Base-by-base conservation (phyloP, 2,329 filamentous ascomycete species). In the Fusarium falciforme region DNA sequence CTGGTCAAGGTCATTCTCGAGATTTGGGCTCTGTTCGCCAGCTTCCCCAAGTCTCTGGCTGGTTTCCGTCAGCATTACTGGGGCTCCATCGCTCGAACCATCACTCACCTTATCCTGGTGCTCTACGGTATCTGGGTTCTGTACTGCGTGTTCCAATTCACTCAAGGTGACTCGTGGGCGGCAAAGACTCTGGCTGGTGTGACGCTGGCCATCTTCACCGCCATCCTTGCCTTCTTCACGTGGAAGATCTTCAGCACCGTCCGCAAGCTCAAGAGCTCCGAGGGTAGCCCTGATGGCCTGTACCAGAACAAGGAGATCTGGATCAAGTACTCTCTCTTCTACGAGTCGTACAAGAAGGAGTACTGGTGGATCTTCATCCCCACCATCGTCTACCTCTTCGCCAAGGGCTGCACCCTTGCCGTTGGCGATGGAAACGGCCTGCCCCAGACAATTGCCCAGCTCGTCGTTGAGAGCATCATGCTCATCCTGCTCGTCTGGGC, bases 281-380 rank as follows among this genome's bases (percentile, higher is more conserved):
- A 97, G 75, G 96, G 96, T 66, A 93, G 95, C 79, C 83, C 89
- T 1, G 87, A 88, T 17, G 90, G 86, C 14, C 88, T 99, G 10
- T 98, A 95, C 83, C 93, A 98, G 69, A 89, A 98, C 84, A 97
- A 96, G 86, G 90, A 93, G 67, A 92, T 93, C 44, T 98, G 96
- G 95, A 89, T 94, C 82, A 97, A 96, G 86, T 99, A 99, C 88
- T 96, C 94, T 79, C 88, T 98, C 71, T 98, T 99, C 85, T 99
- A 99, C 86, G 96, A 98, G 79, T 93, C 92, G 77, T 98, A 98
- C 88, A 95, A 94, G 85, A 94, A 93, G 83, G 91, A 92, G 77
- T 98, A 96, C 86, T 99, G 96, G 96, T 98, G 96, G 96, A 84
- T 98, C 27, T 98, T 99, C 80, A 89, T 98, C 16, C 96, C 96